These are phyloP conservation scores for Ustilago vetiveriae DNA, from an alignment of 1,284 basidiomycete species.

Conservation along the genomic window DNA sequence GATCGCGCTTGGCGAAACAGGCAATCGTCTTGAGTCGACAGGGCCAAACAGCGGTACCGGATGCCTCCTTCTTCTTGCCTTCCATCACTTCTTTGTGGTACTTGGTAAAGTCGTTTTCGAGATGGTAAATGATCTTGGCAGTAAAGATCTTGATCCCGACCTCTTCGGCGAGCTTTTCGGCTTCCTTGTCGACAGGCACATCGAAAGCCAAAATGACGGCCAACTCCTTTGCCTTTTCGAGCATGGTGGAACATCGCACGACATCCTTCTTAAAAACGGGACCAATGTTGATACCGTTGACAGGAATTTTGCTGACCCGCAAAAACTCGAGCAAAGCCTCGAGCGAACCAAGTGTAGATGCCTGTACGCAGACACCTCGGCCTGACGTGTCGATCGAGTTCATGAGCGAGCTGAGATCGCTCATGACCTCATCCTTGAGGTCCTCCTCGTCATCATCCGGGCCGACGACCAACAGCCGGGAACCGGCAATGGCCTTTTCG, in stretches of 20 bases:
- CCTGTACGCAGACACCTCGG: constrained; percentile 95
- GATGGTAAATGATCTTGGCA: constrained; percentile 98
- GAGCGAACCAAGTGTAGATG: constrained; percentile 94
- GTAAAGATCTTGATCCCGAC: constrained; percentile 93
- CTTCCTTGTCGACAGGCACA: constrained; percentile 88
- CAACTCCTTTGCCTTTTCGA: constrained; percentile 94
- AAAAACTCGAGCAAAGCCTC: constrained; percentile 97
- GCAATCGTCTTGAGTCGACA: constrained; percentile 91
- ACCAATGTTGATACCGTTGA: constrained; percentile 90
- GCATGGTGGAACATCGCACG: constrained; percentile 90
- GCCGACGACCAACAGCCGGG: constrained; percentile 87
- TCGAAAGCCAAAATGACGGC: constrained; percentile 97
- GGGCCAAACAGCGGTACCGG: constrained; percentile 96
- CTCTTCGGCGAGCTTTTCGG: constrained; percentile 88
- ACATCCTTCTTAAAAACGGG: constrained; percentile 96
- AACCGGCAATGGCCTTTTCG: constrained; percentile 99
- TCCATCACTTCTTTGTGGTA: constrained; percentile 93
- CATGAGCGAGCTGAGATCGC: constrained; percentile 87
- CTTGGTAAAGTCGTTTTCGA: constrained; percentile 97
- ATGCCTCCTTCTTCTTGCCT: constrained; percentile 89
- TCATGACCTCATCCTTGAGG: constrained; percentile 93
- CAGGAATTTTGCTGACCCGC: constrained; percentile 91
- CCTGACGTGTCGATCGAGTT: constrained; percentile 94
- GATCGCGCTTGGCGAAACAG: constrained; percentile 94
- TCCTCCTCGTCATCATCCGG: constrained; percentile 97